phyloP scores from a whole-genome alignment of 1,284 basidiomycete species.

The Cryptococcus depauperatus region DNA sequence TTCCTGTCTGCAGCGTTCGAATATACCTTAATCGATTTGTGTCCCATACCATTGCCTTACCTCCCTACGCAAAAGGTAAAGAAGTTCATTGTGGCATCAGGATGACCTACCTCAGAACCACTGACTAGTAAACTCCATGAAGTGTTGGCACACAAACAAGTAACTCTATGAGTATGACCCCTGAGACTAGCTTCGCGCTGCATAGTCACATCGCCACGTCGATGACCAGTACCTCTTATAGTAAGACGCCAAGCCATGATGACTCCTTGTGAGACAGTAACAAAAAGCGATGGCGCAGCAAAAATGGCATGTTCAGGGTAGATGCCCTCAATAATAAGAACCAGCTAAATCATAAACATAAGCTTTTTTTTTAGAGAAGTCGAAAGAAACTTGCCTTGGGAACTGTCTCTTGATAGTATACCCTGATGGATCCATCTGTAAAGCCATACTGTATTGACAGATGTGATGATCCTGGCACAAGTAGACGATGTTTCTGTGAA shows the following conservation, averaged over 20 bases:
- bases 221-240: constrained; percentile 26
- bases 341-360: constrained; percentile 48
- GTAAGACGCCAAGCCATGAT: constrained; percentile 67
- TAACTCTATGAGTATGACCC: constrained; percentile 61
- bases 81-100: background rate
- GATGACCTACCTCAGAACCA: constrained; percentile 53
- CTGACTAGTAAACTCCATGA: constrained; percentile 78
- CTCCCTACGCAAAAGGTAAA: constrained; percentile 48
- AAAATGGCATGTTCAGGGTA: constrained; percentile 67
- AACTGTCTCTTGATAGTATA: constrained; percentile 48
- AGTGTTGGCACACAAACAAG: constrained; percentile 64
- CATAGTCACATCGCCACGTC: constrained; percentile 34
- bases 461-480: constrained; percentile 16
- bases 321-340: constrained; percentile 65
- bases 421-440: constrained; percentile 30
- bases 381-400: constrained; percentile 49
- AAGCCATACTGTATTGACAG: constrained; percentile 42
- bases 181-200: constrained; percentile 65
- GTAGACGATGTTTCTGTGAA: constrained; percentile 23
- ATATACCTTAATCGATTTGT: constrained; percentile 72
- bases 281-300: constrained; percentile 59
- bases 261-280: constrained; percentile 71
- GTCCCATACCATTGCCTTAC: constrained; percentile 83
- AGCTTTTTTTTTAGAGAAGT: background rate
- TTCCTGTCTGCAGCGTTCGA: constrained; percentile 62